These are phyloP conservation scores for Paramecium caudatum DNA, from an alignment of 73 alveolate species.

Conservation along the genomic window DNA sequence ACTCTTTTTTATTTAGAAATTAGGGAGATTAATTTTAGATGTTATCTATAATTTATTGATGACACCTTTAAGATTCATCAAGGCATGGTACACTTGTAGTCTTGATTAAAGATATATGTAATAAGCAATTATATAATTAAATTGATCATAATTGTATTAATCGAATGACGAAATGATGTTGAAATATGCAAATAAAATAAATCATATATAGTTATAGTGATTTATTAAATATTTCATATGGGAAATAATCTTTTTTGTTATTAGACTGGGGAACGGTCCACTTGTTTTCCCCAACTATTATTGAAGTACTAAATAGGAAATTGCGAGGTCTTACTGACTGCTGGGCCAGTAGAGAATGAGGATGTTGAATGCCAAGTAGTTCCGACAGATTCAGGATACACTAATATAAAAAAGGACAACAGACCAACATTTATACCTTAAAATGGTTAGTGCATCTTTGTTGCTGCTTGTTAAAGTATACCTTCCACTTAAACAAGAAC, in stretches of 20 bases:
- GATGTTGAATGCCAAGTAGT: constrained; percentile 42
- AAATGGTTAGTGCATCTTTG: constrained; percentile 33
- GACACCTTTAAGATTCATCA: too few relatives aligned
- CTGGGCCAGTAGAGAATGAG: constrained; percentile 49
- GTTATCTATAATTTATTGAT: too few relatives aligned
- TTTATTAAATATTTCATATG: constrained; percentile 37
- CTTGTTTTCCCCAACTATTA: constrained; percentile 14
- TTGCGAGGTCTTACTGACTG: constrained; percentile 15
- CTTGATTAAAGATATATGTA: too few relatives aligned
- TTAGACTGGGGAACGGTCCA: constrained; percentile 9
- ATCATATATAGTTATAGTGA: background rate
- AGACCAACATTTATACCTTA: constrained; percentile 21
- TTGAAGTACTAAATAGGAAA: background rate
- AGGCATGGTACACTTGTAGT: too few relatives aligned
- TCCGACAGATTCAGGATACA: constrained; percentile 51
- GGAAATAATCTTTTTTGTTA: constrained; percentile 56
- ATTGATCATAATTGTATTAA: too few relatives aligned
- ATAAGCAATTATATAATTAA: too few relatives aligned
- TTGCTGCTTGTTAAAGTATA: constrained; percentile 12
- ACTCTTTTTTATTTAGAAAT: too few relatives aligned
- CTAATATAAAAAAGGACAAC: background rate
- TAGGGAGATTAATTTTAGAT: too few relatives aligned
- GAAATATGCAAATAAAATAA: too few relatives aligned
- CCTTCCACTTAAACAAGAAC: background rate
- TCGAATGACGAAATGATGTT: too few relatives aligned